phyloP scores from a whole-genome alignment of 176 grass and related monocot species.

The Hordeum marinum region DNA sequence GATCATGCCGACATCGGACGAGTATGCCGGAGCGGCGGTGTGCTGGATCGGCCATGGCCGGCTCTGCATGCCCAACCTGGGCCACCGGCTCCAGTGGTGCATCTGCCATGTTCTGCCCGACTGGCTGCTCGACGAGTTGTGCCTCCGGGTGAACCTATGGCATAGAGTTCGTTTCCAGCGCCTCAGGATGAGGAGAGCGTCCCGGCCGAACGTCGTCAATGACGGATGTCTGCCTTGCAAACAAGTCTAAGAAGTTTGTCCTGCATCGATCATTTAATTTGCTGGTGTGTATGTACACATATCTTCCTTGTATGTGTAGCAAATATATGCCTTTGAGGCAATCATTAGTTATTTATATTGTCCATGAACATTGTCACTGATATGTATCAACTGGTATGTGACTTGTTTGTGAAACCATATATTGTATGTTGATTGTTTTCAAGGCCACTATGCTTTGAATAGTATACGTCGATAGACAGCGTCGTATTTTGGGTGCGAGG shows the following conservation, averaged over 20 bases:
- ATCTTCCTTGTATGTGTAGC: neutral
- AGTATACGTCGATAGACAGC: too few relatives aligned
- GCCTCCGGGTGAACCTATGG: neutral
- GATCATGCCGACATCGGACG: neutral
- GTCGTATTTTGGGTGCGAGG: too few relatives aligned
- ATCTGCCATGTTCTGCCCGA: neutral
- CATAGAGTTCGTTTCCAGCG: neutral
- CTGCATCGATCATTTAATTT: neutral
- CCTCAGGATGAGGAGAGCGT: neutral
- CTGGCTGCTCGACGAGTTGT: neutral
- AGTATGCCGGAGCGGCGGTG: neutral
- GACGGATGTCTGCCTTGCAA: neutral
- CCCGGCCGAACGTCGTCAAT: neutral
- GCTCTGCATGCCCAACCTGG: neutral
- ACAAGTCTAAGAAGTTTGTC: neutral
- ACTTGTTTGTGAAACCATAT: neutral
- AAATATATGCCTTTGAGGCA: neutral
- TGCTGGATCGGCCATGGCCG: neutral
- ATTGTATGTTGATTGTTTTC: too few relatives aligned
- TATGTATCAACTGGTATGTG: neutral
- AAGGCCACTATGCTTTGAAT: too few relatives aligned
- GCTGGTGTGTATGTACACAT: neutral
- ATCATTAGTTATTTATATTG: neutral
- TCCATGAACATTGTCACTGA: neutral
- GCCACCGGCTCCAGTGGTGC: slow-evolving; percentile 3